phyloP scores from a whole-genome alignment of 1,284 basidiomycete genomes.

The Ustilago curta region DNA sequence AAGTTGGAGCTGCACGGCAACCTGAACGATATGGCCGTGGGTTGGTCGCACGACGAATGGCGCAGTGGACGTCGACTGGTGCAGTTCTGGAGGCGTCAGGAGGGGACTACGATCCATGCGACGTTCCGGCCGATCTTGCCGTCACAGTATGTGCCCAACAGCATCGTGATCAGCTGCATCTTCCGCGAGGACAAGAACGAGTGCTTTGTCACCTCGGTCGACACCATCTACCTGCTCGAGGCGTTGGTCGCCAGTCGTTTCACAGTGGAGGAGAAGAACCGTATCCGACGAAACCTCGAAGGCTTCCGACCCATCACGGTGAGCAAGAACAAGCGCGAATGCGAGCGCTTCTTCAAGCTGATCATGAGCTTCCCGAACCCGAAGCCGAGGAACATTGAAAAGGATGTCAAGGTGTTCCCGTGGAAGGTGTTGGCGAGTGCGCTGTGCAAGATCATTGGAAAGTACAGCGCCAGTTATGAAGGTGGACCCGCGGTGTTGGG shows the following conservation, averaged over 20 bases:
- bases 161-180: slow-evolving; percentile 82
- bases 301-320: slow-evolving; percentile 90
- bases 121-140: slow-evolving; percentile 71
- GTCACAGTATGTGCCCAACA: slow-evolving; percentile 70
- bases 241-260: slow-evolving; percentile 85
- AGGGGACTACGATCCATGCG: slow-evolving; percentile 72
- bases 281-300: slow-evolving; percentile 92
- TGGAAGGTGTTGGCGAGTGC: slow-evolving; percentile 85
- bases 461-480: slow-evolving; percentile 75
- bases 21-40: slow-evolving; percentile 72
- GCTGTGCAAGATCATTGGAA: slow-evolving; percentile 89
- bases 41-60: slow-evolving; percentile 74
- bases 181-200: slow-evolving; percentile 81
- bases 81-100: slow-evolving; percentile 73
- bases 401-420: slow-evolving; percentile 97
- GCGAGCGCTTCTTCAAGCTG: slow-evolving; percentile 86
- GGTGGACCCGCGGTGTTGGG: slow-evolving; percentile 37
- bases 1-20: slow-evolving; percentile 70
- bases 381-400: slow-evolving; percentile 95
- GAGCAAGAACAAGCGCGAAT: slow-evolving; percentile 82
- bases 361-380: slow-evolving; percentile 96
- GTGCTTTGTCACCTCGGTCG: slow-evolving; percentile 90
- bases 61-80: slow-evolving; percentile 72
- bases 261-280: slow-evolving; percentile 94
- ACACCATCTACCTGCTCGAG: slow-evolving; percentile 92